Evolutionary conservation across 2,329 filamentous ascomycete genomes (phyloP).

Genomic region (Phialophora expanda): DNA sequence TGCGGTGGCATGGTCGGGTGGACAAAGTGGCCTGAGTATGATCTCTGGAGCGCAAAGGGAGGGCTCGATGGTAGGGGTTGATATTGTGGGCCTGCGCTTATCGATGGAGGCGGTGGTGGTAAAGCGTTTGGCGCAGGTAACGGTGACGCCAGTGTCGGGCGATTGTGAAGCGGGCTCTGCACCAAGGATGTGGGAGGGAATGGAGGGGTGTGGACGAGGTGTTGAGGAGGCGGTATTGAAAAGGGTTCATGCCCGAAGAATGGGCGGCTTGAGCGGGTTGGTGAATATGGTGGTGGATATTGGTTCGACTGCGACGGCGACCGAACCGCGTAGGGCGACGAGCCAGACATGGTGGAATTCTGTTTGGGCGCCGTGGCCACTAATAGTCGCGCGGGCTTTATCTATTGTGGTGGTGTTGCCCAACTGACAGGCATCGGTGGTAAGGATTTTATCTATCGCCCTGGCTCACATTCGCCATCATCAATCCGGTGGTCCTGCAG

Average conservation of each 20-base stretch:
- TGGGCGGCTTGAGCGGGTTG: conserved; percentile 50
- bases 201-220: conserved; percentile 50
- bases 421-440: conserved; percentile 3
- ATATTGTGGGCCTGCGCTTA: conserved; percentile 33
- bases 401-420: conserved; percentile 12
- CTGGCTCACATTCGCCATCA: conserved; percentile 31
- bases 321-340: conserved; percentile 51
- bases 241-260: conserved; percentile 52
- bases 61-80: conserved; percentile 36
- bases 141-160: conserved; percentile 45
- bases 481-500: conserved; percentile 13
- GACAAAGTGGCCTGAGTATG: conserved; percentile 32
- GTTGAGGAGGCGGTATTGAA: conserved; percentile 34
- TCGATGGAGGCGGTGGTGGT: conserved; percentile 26
- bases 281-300: conserved; percentile 50
- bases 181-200: conserved; percentile 46
- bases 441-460: conserved; percentile 28
- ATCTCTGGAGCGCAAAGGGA: conserved; percentile 33
- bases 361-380: conserved; percentile 1
- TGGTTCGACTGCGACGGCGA: conserved; percentile 53
- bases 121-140: conserved; percentile 42
- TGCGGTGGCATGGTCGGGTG: conserved; percentile 46
- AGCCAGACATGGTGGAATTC: conserved; percentile 35
- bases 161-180: conserved; percentile 49
- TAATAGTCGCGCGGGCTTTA: conserved; percentile 11